Percentiles rank a stretch among this genome's conserved stretches.
Evolutionary conservation across 169 alveolate genomes (phyloP).

Genomic region (Neospora caninum): DNA sequence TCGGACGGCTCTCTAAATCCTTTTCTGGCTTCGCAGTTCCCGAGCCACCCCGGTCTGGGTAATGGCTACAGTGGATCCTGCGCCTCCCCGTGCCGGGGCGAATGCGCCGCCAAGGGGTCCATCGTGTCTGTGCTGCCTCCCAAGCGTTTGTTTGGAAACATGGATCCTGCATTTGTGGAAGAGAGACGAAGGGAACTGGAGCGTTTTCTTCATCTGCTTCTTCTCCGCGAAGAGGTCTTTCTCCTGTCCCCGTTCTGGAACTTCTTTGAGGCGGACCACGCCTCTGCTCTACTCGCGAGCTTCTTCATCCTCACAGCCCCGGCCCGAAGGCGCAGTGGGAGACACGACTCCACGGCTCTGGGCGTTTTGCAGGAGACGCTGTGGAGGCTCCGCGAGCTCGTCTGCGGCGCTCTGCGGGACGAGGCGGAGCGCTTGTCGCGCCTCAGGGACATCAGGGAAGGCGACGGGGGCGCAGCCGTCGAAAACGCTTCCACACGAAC

Average conservation of each 20-base stretch:
- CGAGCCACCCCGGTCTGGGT: too few species aligned
- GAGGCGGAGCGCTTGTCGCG: background rate
- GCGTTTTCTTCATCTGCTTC: background rate
- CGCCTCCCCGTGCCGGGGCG: background rate
- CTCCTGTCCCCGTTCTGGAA: conserved; percentile 7
- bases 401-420: background rate
- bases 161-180: conserved; percentile 25
- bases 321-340: background rate
- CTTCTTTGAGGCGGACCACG: background rate
- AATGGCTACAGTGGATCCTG: background rate
- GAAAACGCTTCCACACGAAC: too few species aligned
- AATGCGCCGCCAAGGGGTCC: background rate
- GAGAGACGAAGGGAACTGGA: background rate
- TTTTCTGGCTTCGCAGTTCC: too few species aligned
- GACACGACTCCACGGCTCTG: background rate
- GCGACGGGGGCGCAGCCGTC: background rate
- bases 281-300: background rate
- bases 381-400: background rate
- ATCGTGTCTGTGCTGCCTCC: background rate
- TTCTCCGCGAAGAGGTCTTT: background rate
- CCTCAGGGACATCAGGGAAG: background rate
- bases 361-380: background rate
- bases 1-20: too few species aligned
- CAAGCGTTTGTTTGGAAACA: background rate
- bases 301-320: conserved; percentile 13